A percentile compares a stretch with the other conserved stretches of the same genome.
Evolutionary conservation across 768 basidiomycete species (phyloP).

Genomic region (Leccinum rimulosum): DNA sequence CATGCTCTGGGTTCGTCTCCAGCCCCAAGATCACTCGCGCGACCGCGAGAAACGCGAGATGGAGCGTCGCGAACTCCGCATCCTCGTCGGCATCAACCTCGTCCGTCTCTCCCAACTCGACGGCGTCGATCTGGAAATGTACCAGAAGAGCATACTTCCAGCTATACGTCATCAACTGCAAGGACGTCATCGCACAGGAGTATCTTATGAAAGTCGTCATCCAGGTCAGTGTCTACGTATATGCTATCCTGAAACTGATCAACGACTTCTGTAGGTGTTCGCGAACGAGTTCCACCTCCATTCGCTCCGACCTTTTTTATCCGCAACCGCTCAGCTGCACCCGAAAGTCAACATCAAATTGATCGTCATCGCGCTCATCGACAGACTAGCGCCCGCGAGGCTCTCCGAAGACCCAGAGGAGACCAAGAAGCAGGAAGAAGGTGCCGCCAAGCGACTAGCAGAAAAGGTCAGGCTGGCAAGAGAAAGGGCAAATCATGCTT

Average conservation of each 20-base stretch:
- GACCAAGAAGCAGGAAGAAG: slow-evolving; percentile 90
- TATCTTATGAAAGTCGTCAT: slow-evolving; percentile 99
- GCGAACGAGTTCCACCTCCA: slow-evolving; percentile 98
- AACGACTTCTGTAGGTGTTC: slow-evolving; percentile 64
- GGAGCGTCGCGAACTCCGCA: slow-evolving; percentile 92
- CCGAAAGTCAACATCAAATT: slow-evolving; percentile 98
- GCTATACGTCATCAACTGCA: slow-evolving; percentile 94
- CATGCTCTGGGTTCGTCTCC: slow-evolving; percentile 98
- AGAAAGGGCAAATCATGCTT: slow-evolving; percentile 54
- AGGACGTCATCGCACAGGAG: slow-evolving; percentile 98
- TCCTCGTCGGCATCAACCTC: slow-evolving; percentile 97
- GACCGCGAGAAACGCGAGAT: slow-evolving; percentile 97
- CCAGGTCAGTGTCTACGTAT: slow-evolving; percentile 56
- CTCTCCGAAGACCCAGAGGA: slow-evolving; percentile 88
- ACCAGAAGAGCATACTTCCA: slow-evolving; percentile 81
- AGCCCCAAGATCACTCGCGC: slow-evolving; percentile 95
- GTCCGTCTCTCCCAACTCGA: slow-evolving; percentile 94
- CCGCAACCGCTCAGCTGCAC: slow-evolving; percentile 93
- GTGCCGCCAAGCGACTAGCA: slow-evolving; percentile 82
- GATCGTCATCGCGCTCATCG: slow-evolving; percentile 97
- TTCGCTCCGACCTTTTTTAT: slow-evolving; percentile 93
- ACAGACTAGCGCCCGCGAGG: slow-evolving; percentile 93
- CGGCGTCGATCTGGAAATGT: slow-evolving; percentile 93
- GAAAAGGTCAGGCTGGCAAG: slow-evolving; percentile 82
- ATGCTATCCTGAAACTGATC: neutral